Conservation (phyloP, 2,329 filamentous ascomycete genomes). For the Paracoccidioides lutzii region DNA sequence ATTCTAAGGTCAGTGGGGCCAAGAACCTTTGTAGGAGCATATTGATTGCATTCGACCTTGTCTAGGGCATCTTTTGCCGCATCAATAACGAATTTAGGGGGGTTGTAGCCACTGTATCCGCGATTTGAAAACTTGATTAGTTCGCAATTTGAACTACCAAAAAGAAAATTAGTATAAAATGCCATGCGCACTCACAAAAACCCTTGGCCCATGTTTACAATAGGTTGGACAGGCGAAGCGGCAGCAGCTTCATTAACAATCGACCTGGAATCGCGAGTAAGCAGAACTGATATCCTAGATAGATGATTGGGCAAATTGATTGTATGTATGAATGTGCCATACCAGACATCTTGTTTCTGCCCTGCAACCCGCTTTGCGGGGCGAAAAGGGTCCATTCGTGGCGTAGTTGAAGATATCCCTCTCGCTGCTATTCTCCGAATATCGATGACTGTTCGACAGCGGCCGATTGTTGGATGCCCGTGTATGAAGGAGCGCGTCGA, state of each 20-base stretch:
- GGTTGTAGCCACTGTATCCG: conserved; percentile 62
- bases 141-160: neutral
- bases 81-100: conserved; percentile 76
- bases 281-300: neutral
- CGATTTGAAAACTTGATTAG: neutral
- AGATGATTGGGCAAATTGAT: neutral
- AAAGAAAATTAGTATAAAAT: neutral
- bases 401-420: conserved; percentile 29
- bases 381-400: conserved; percentile 30
- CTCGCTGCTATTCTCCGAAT: conserved; percentile 11
- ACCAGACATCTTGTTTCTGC: conserved; percentile 41
- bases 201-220: conserved; percentile 58
- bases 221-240: conserved; percentile 50
- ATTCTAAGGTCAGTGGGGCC: conserved; percentile 3
- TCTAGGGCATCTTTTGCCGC: conserved; percentile 84
- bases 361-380: conserved; percentile 38
- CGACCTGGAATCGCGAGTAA: conserved; percentile 33
- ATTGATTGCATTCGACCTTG: conserved; percentile 94
- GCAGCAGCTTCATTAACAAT: conserved; percentile 57
- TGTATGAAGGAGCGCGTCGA: neutral
- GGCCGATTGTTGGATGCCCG: neutral
- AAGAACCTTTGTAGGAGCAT: conserved; percentile 72
- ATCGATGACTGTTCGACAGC: neutral
- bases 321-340: neutral
- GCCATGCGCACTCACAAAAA: conserved; percentile 35